Evolutionary conservation across 2,329 filamentous ascomycete genomes (phyloP).

Genomic region (Fusarium compactum): DNA sequence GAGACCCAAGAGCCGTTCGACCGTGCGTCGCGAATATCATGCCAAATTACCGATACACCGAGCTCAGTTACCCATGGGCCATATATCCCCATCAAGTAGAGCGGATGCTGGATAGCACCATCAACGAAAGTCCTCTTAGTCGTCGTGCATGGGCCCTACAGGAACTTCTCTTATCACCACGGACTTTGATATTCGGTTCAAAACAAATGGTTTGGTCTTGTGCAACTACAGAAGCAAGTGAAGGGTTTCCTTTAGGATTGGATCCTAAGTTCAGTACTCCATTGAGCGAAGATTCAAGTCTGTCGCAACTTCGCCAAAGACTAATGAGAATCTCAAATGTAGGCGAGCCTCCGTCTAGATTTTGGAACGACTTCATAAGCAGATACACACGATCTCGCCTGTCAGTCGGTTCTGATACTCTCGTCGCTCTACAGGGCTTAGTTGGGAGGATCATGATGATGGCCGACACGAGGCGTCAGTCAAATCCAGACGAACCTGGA

Average conservation of each 20-base stretch:
- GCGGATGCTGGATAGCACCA: background rate
- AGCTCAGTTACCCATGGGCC: constrained; percentile 9
- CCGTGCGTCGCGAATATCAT: constrained; percentile 2
- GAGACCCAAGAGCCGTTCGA: background rate
- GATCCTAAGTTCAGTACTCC: background rate
- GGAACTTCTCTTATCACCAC: background rate
- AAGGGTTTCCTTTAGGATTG: background rate
- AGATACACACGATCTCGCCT: background rate
- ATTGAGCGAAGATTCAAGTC: background rate
- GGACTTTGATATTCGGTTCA: background rate
- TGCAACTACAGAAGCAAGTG: constrained; percentile 3
- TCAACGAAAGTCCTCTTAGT: constrained; percentile 3
- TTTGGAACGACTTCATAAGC: constrained; percentile 4
- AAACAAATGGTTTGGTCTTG: constrained; percentile 16
- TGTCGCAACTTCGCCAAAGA: background rate
- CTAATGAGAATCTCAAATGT: background rate
- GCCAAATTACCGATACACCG: background rate
- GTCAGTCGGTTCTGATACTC: background rate
- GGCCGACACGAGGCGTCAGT: too few relatives aligned
- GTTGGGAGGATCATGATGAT: background rate
- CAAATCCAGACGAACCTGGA: fast-evolving
- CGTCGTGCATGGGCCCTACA: background rate
- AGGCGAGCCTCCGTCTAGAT: background rate
- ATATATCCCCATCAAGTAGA: constrained; percentile 5
- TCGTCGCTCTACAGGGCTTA: background rate